Conservation (phyloP, 2,329 filamentous ascomycete genomes). For the Ceratocystis eucalypticola region DNA sequence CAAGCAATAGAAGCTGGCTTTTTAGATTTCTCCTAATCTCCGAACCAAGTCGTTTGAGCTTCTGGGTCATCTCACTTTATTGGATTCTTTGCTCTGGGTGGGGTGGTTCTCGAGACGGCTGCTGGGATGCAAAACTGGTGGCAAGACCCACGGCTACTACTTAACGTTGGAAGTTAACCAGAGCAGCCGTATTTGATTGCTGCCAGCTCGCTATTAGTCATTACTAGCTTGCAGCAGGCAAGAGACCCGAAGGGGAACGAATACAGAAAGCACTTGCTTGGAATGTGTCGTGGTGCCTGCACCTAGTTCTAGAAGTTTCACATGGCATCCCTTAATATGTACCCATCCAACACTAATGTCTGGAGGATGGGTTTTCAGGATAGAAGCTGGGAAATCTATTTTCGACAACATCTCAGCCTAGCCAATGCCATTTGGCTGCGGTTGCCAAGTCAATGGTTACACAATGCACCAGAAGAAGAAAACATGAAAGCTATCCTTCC, state of each 20-base stretch:
- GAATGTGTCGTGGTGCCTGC: not conserved
- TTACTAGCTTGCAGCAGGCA: not conserved
- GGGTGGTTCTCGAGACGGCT: too few relatives aligned
- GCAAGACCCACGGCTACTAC: too few relatives aligned
- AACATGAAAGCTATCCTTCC: not conserved
- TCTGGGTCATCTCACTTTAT: not conserved
- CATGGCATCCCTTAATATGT: not conserved
- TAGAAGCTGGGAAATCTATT: too few relatives aligned
- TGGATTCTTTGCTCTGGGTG: too few relatives aligned
- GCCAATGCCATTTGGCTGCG: too few relatives aligned
- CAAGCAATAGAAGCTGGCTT: not conserved
- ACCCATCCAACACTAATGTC: not conserved
- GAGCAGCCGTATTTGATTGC: not conserved
- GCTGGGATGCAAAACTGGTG: too few relatives aligned
- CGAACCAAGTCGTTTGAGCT: not conserved
- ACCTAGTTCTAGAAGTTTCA: conserved; percentile 6
- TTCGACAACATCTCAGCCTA: too few relatives aligned
- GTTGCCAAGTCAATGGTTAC: too few relatives aligned
- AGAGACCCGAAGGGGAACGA: not conserved
- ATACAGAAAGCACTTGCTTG: not conserved
- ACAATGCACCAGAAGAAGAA: not conserved
- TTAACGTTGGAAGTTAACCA: too few relatives aligned
- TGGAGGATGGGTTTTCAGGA: too few relatives aligned
- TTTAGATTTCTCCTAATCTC: not conserved
- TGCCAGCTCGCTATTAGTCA: not conserved